Conservation (phyloP, 306 rosid species). For the Herpetospermum pedunculosum region DNA sequence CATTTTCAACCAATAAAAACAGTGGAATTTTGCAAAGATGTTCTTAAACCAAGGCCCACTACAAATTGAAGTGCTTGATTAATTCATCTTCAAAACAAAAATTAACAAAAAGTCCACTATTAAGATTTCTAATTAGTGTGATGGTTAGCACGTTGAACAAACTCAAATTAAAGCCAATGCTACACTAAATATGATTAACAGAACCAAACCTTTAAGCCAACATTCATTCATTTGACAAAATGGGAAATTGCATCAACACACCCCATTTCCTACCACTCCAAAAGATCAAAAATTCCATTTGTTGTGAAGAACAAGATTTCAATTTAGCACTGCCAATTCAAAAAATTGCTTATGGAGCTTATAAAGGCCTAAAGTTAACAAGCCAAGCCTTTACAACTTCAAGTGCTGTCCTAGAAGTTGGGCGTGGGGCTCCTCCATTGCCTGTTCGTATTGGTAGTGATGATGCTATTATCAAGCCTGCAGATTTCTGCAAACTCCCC, state of each 20-base stretch:
- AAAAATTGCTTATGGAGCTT: neutral
- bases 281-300: neutral
- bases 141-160: conserved; percentile 2
- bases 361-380: neutral
- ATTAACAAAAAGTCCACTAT: neutral
- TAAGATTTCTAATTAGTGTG: neutral
- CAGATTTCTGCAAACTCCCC: neutral
- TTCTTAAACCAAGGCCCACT: too few relatives aligned
- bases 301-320: neutral
- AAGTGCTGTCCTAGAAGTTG: neutral
- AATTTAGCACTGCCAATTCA: neutral
- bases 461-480: neutral
- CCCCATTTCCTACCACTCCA: neutral
- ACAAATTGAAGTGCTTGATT: too few relatives aligned
- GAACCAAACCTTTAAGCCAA: neutral
- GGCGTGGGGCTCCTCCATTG: neutral
- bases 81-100: too few relatives aligned
- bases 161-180: neutral
- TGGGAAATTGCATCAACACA: conserved; percentile 2
- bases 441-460: neutral
- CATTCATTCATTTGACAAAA: neutral
- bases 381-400: neutral
- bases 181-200: neutral
- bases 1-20: neutral
- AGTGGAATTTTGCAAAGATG: too few relatives aligned